phyloP scores from a whole-genome alignment of 2,329 filamentous ascomycete species.

The Colletotrichum godetiae region DNA sequence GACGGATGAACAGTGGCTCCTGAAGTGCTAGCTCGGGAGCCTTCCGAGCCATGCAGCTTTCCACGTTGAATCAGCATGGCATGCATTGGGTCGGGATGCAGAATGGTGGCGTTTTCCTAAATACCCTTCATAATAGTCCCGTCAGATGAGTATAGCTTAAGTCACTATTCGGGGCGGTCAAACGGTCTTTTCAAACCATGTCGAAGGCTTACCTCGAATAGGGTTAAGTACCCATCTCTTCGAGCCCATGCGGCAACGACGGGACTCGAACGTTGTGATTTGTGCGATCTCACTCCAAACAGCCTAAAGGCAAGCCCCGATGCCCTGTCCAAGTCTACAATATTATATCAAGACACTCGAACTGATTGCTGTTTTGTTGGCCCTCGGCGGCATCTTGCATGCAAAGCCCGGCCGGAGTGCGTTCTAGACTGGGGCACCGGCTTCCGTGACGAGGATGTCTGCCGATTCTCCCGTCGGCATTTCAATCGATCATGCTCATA shows the following conservation, averaged over 20 bases:
- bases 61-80: background rate
- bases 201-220: background rate
- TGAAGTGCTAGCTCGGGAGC: constrained; percentile 10
- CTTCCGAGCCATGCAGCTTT: constrained; percentile 9
- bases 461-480: constrained; percentile 5
- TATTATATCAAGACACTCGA: constrained; percentile 1
- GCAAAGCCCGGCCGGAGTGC: background rate
- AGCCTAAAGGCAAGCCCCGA: background rate
- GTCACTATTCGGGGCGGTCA: background rate
- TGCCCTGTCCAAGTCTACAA: background rate
- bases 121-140: no score
- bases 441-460: constrained; percentile 1
- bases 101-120: no score
- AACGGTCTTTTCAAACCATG: constrained; percentile 1
- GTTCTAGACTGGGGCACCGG: constrained; percentile 8
- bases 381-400: constrained; percentile 21
- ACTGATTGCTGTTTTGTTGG: constrained; percentile 9
- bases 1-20: background rate
- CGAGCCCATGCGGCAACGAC: no score
- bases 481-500: background rate
- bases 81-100: background rate
- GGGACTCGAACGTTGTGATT: background rate
- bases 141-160: background rate
- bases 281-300: background rate
- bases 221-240: background rate